Evolutionary conservation across 257 asterid genomes (phyloP).

Genomic region (Thymus quinquecostatus): DNA sequence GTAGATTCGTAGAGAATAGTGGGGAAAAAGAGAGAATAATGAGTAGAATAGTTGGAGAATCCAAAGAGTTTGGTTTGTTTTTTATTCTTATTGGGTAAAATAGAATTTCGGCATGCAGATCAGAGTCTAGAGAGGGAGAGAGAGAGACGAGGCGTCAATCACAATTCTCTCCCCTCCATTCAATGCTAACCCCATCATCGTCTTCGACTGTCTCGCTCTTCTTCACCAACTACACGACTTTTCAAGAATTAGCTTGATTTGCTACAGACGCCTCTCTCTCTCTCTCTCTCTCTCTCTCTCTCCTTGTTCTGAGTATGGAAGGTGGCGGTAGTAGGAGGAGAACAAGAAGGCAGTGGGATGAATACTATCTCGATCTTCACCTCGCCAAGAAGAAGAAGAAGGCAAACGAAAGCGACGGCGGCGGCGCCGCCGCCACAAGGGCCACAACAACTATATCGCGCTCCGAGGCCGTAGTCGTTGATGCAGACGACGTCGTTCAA

Average conservation of each 20-base stretch:
- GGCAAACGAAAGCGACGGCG: background rate
- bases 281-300: background rate
- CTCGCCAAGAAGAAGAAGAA: conserved; percentile 12
- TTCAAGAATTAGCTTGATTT: too few species aligned
- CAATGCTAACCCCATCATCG: background rate
- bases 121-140: too few species aligned
- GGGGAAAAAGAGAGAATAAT: too few species aligned
- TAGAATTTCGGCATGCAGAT: too few species aligned
- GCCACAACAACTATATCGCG: background rate
- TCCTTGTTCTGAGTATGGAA: background rate
- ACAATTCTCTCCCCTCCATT: background rate
- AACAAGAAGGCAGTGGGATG: conserved; percentile 37
- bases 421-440: background rate
- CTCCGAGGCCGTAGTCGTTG: background rate
- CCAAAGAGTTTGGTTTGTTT: too few species aligned
- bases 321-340: conserved; percentile 22
- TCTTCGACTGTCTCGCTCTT: too few species aligned
- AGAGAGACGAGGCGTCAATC: too few species aligned
- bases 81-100: too few species aligned
- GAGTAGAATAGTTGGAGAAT: too few species aligned
- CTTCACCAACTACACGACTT: too few species aligned
- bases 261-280: too few species aligned
- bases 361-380: background rate
- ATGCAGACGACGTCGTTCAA: background rate
- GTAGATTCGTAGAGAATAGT: too few species aligned